phyloP scores from a whole-genome alignment of 805 yeast species.

The Metschnikowia shivogae region DNA sequence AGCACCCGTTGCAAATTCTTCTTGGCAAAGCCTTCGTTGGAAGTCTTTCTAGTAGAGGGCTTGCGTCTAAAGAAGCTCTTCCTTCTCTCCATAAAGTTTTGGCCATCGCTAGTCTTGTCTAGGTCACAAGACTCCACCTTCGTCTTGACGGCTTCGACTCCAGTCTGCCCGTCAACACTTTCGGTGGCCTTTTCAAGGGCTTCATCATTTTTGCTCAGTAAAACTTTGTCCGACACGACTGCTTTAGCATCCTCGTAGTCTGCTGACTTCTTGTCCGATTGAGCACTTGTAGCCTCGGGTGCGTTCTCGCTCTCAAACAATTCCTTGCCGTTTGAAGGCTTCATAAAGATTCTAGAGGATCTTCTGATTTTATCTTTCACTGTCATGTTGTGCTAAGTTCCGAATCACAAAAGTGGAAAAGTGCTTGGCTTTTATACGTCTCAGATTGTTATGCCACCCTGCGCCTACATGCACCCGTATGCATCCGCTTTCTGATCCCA shows the following conservation, averaged over 20 bases:
- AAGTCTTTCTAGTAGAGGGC: background rate
- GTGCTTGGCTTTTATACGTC: background rate
- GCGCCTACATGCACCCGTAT: conserved; percentile 2
- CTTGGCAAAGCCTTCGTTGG: background rate
- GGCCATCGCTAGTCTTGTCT: too few relatives aligned
- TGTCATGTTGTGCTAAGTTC: conserved; percentile 9
- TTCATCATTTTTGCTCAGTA: background rate
- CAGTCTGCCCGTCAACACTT: conserved; percentile 21
- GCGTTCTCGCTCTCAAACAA: background rate
- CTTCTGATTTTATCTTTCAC: conserved; percentile 17
- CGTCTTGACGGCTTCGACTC: background rate
- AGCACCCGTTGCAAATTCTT: conserved; percentile 3
- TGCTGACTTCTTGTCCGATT: background rate
- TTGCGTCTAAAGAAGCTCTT: conserved; percentile 8
- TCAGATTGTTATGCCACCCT: conserved; percentile 2
- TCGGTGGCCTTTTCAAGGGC: conserved; percentile 14
- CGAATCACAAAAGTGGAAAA: background rate
- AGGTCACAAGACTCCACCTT: background rate
- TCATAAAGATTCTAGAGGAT: conserved; percentile 14
- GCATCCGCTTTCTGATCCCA: conserved; percentile 4
- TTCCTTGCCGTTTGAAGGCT: background rate
- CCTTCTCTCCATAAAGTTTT: conserved; percentile 7
- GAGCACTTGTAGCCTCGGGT: background rate
- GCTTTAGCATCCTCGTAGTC: conserved; percentile 1
- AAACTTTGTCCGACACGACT: conserved; percentile 4